Evolutionary conservation across 331 rosid genomes (phyloP), one percentile per base, ranked within the genome.

Genomic region (Quercus phellos): DNA sequence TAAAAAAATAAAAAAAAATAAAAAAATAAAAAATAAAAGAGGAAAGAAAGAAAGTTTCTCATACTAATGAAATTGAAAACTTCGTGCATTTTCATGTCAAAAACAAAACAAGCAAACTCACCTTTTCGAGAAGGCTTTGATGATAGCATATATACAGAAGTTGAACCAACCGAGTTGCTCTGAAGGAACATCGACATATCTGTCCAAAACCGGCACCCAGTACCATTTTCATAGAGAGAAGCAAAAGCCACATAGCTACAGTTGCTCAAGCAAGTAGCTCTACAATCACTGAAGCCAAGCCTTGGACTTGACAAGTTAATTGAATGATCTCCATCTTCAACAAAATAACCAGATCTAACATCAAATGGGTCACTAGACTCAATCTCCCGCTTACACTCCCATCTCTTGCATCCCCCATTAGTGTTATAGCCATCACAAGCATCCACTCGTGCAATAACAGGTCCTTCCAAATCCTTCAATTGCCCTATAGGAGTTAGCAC

Each of bases 361-460:
- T 63, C 51, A 72, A 79, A 76, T 18, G 0, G 18, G 13, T 84
- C 71, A 11, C 38, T 77, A 24, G 51, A 43, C 51, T 0, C 51
- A 43, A 9, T 43, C 51, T 43, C 3, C 12, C 51, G 14, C 51
- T 0, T 46, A 46, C 51, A 46, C 16, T 46, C 16, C 51, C 51
- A 46, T 46, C 51, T 46, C 51, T 46, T 46, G 51, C 51, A 46
- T 11, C 84, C 82, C 16, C 17, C 74, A 53, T 80, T 32, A 7
- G 26, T 51, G 24, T 68, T 73, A 55, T 76, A 50, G 4, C 79
- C 30, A 75, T 75, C 63, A 63, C 79, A 75, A 8, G 10, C n/a
- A 27, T 63, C 51, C 50, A 55, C 72, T 27, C 51, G 63, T 3
- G 63, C 72, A 63, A 63, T 46, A 6, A 46, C 16, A 46, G 51